Evolutionary conservation across 2,329 filamentous ascomycete species (phyloP).

Genomic region (Xylaria sp.): DNA sequence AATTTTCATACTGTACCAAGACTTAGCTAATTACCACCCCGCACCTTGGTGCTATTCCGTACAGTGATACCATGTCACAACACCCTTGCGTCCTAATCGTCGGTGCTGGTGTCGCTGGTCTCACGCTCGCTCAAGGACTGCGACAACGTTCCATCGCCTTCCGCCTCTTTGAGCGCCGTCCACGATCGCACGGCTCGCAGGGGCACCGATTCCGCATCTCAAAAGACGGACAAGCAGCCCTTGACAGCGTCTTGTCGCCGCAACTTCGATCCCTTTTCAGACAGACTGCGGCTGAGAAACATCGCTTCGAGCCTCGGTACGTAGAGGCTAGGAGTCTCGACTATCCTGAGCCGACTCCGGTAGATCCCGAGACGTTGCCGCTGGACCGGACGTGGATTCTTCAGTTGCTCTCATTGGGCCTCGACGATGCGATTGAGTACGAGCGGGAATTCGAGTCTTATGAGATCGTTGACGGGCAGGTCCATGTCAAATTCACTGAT

Average conservation of each 20-base stretch:
- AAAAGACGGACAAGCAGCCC: slow-evolving; percentile 42
- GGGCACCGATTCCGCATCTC: slow-evolving; percentile 50
- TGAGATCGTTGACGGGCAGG: slow-evolving; percentile 38
- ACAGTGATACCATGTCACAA: slow-evolving; percentile 20
- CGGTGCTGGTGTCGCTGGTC: slow-evolving; percentile 58
- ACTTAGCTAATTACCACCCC: too few relatives aligned
- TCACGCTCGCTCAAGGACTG: slow-evolving; percentile 52
- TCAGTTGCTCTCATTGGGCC: slow-evolving; percentile 41
- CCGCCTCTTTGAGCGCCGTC: slow-evolving; percentile 47
- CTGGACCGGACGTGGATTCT: slow-evolving; percentile 50
- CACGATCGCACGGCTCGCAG: slow-evolving; percentile 40
- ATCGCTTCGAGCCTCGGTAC: slow-evolving; percentile 45
- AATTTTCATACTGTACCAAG: too few relatives aligned
- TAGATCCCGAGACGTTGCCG: slow-evolving; percentile 39
- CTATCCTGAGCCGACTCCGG: slow-evolving; percentile 39
- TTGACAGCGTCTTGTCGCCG: slow-evolving; percentile 45
- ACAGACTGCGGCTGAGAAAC: slow-evolving; percentile 40
- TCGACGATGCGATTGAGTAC: slow-evolving; percentile 48
- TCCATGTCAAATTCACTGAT: slow-evolving; percentile 45
- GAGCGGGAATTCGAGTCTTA: slow-evolving; percentile 48
- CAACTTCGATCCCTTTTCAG: slow-evolving; percentile 40
- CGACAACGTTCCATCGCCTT: slow-evolving; percentile 47
- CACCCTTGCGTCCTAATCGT: slow-evolving; percentile 51
- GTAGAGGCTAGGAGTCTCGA: slow-evolving; percentile 44
- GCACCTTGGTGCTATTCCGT: too few relatives aligned